Conservation (phyloP, 1,284 basidiomycete species). For the Cutaneotrichosporon sp. region DNA sequence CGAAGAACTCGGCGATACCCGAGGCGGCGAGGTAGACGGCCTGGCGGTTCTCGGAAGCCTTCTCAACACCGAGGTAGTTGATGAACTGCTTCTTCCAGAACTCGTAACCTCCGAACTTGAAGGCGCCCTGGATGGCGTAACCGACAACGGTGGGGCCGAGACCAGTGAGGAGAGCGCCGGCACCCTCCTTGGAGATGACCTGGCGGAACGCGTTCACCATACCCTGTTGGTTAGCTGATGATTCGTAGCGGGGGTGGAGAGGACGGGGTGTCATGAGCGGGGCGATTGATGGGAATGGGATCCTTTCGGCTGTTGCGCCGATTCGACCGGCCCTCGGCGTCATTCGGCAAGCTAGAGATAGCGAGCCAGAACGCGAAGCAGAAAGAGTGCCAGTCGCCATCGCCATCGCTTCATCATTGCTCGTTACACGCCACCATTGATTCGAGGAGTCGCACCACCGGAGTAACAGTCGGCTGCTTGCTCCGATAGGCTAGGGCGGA, state of each 20-base stretch:
- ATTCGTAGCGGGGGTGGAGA: background rate
- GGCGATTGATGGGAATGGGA: too few species aligned
- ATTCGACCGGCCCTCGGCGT: too few species aligned
- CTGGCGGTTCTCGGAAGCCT: conserved; percentile 80
- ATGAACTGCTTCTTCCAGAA: conserved; percentile 89
- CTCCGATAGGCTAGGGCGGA: background rate
- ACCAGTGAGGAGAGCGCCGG: conserved; percentile 85
- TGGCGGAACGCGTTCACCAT: conserved; percentile 67
- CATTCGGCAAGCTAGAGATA: too few species aligned
- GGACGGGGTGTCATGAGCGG: background rate
- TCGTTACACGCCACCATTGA: too few species aligned
- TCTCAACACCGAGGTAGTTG: conserved; percentile 78
- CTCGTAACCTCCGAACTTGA: conserved; percentile 94
- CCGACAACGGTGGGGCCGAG: conserved; percentile 87
- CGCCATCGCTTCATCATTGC: too few species aligned
- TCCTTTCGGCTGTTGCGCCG: too few species aligned
- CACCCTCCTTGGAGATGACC: conserved; percentile 76
- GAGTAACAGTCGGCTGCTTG: too few species aligned
- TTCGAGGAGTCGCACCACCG: too few species aligned
- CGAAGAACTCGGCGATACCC: conserved; percentile 90
- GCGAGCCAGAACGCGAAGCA: too few species aligned
- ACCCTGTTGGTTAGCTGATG: conserved; percentile 59
- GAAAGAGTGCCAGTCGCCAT: too few species aligned
- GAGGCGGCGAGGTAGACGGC: conserved; percentile 92
- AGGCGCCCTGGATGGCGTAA: conserved; percentile 92